A percentile compares a stretch with the other conserved stretches of the same genome.
These are phyloP conservation scores for Poterioochromonas sp. DNA, from an alignment of 352 stramenopile species.

Conservation along the genomic window DNA sequence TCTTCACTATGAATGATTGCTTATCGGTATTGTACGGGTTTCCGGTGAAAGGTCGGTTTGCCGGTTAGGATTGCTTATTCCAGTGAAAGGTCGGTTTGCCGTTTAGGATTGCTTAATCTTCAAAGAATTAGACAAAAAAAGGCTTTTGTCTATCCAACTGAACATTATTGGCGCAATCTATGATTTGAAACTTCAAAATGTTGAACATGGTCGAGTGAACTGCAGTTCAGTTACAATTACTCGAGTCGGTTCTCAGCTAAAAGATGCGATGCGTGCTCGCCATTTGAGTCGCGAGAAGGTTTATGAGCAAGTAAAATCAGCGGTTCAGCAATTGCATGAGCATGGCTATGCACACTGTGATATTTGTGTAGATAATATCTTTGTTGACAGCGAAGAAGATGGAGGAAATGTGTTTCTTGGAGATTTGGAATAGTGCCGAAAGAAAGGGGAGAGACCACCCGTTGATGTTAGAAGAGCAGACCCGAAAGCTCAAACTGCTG, in stretches of 20 bases:
- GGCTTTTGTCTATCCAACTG: background rate
- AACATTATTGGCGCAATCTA: constrained; percentile 6
- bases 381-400: constrained; percentile 15
- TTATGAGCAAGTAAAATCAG: constrained; percentile 2
- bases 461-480: constrained; percentile 20
- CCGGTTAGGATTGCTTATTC: too few species aligned
- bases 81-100: too few species aligned
- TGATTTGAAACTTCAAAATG: background rate
- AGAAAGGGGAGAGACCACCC: background rate
- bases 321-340: background rate
- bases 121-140: background rate
- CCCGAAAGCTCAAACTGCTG: constrained; percentile 14
- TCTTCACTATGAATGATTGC: too few species aligned
- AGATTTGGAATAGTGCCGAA: constrained; percentile 26
- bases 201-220: constrained; percentile 25
- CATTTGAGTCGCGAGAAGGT: background rate
- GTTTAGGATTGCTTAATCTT: too few species aligned
- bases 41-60: too few species aligned
- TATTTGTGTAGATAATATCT: constrained; percentile 29
- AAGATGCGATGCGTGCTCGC: constrained; percentile 6
- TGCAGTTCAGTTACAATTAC: constrained; percentile 13
- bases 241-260: background rate
- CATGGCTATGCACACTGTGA: constrained; percentile 22
- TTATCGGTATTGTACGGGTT: too few species aligned
- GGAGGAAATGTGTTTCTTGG: constrained; percentile 7